Evolutionary conservation across 2,329 filamentous ascomycete genomes (phyloP).

Genomic region (Teratosphaeria destructans): DNA sequence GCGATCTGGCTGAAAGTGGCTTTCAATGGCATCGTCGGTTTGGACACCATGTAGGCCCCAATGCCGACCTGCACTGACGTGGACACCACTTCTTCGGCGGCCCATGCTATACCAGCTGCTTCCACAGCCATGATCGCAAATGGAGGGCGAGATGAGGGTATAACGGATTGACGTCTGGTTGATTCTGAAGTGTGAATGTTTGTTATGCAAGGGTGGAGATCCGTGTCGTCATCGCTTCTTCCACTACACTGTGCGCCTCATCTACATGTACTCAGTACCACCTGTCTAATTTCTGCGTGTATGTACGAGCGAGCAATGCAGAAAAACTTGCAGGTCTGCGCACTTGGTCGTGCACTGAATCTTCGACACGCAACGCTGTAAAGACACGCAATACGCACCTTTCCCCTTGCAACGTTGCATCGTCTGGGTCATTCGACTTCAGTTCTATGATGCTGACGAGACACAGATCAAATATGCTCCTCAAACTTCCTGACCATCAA

Average conservation of each 20-base stretch:
- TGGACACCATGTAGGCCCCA: slow-evolving; percentile 32
- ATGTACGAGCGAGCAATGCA: too few relatives aligned
- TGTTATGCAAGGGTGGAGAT: background rate
- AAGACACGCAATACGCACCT: background rate
- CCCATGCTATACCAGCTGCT: slow-evolving; percentile 29
- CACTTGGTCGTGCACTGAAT: too few relatives aligned
- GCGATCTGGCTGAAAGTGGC: slow-evolving; percentile 33
- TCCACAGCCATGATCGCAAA: slow-evolving; percentile 26
- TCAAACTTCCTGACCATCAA: slow-evolving; percentile 75
- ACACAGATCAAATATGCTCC: slow-evolving; percentile 26
- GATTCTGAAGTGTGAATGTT: background rate
- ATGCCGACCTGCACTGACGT: slow-evolving; percentile 29
- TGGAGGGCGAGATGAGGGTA: background rate
- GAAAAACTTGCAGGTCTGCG: too few relatives aligned
- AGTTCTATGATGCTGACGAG: background rate
- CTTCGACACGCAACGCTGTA: too few relatives aligned
- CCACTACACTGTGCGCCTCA: background rate
- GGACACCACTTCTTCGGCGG: slow-evolving; percentile 31
- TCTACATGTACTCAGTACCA: too few relatives aligned
- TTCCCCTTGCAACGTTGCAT: background rate
- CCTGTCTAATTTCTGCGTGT: too few relatives aligned
- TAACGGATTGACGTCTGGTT: background rate
- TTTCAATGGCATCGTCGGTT: slow-evolving; percentile 34
- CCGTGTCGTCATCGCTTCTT: background rate
- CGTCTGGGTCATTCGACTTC: too few relatives aligned